phyloP scores from a whole-genome alignment of 768 basidiomycete species.

The Imleria badia region DNA sequence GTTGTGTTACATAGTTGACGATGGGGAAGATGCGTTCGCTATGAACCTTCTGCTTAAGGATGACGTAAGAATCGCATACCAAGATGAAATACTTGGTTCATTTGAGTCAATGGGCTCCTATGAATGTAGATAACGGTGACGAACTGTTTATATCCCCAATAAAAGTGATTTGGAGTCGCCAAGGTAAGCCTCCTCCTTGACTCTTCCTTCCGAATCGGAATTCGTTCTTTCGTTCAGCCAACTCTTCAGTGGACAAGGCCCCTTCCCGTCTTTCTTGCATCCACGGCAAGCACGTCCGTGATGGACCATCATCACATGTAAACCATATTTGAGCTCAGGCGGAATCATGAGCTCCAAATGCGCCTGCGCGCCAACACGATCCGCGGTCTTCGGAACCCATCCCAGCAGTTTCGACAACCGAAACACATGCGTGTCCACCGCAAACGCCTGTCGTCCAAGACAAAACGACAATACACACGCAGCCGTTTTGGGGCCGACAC shows the following conservation, averaged over 20 bases:
- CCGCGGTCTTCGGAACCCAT: slow-evolving; percentile 44
- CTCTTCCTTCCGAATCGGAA: slow-evolving; percentile 14
- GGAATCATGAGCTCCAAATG: slow-evolving; percentile 55
- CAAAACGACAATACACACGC: slow-evolving; percentile 63
- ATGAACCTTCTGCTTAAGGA: background rate
- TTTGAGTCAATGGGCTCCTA: background rate
- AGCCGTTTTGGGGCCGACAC: slow-evolving; percentile 64
- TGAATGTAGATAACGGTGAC: background rate
- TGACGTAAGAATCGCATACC: background rate
- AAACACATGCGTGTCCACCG: slow-evolving; percentile 66
- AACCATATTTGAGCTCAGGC: slow-evolving; percentile 50
- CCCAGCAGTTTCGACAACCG: slow-evolving; percentile 47
- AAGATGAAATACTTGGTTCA: background rate
- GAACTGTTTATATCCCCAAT: background rate
- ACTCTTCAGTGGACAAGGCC: slow-evolving; percentile 36
- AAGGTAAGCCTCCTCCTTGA: background rate
- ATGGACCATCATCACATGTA: slow-evolving; percentile 59
- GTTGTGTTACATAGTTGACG: background rate
- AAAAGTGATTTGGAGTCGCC: background rate
- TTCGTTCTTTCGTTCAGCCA: slow-evolving; percentile 32
- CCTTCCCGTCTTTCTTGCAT: slow-evolving; percentile 43
- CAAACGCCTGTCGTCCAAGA: slow-evolving; percentile 57
- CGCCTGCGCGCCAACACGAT: slow-evolving; percentile 53
- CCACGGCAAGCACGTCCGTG: slow-evolving; percentile 57
- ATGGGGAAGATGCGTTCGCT: slow-evolving; percentile 2